These are phyloP conservation scores for Anethum foeniculum DNA, from an alignment of 140 eudicot genomes.

Conservation along the genomic window DNA sequence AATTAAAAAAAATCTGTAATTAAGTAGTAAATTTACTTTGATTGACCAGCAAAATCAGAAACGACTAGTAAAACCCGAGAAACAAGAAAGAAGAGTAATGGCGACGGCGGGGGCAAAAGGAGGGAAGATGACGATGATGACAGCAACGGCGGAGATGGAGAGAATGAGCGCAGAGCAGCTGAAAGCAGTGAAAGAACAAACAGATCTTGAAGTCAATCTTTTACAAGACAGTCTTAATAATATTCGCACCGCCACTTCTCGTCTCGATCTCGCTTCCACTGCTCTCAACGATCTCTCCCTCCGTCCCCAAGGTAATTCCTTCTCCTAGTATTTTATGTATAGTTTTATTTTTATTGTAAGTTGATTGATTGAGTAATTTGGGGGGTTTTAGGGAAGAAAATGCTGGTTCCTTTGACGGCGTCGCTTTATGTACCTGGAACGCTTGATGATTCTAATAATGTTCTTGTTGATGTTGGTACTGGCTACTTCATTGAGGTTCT, in stretches of 20 bases:
- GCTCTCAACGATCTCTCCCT: slow-evolving; percentile 87
- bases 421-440: slow-evolving; percentile 88
- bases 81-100: not conserved
- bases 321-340: not conserved
- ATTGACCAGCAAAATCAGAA: not conserved
- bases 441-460: slow-evolving; percentile 76
- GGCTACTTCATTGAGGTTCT: slow-evolving; percentile 92
- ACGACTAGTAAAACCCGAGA: not conserved
- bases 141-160: slow-evolving; percentile 41
- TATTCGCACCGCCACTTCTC: slow-evolving; percentile 83
- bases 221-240: slow-evolving; percentile 94
- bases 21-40: no score
- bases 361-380: not conserved
- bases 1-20: no score
- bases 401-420: slow-evolving; percentile 91
- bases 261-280: slow-evolving; percentile 75
- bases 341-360: not conserved
- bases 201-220: slow-evolving; percentile 73
- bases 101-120: slow-evolving; percentile 36
- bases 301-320: slow-evolving; percentile 57
- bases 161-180: slow-evolving; percentile 77
- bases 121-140: slow-evolving; percentile 19
- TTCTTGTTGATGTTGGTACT: slow-evolving; percentile 96
- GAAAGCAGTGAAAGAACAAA: slow-evolving; percentile 74
- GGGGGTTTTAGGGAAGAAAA: slow-evolving; percentile 62